phyloP scores from a whole-genome alignment of 2,329 filamentous ascomycete species.

The Diaporthe sp. region DNA sequence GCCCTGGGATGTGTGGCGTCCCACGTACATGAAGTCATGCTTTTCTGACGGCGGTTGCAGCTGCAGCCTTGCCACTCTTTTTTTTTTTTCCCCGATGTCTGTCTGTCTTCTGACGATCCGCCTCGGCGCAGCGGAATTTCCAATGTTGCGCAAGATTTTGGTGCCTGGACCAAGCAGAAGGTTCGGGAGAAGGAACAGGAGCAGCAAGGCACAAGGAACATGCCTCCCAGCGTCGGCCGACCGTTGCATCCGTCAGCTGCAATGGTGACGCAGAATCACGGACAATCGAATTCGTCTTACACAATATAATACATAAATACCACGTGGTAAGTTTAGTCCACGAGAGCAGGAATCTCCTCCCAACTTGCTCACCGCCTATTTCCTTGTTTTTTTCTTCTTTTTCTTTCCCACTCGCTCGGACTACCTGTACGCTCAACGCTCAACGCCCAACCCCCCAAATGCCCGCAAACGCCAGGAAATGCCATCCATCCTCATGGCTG shows the following conservation, averaged over 20 bases:
- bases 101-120: slow-evolving; percentile 13
- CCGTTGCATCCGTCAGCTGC: slow-evolving; percentile 25
- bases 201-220: slow-evolving; percentile 15
- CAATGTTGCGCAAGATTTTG: neutral
- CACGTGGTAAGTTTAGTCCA: slow-evolving; percentile 30
- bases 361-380: slow-evolving; percentile 24
- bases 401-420: neutral
- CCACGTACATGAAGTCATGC: slow-evolving; percentile 34
- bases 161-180: slow-evolving; percentile 14
- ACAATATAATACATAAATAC: slow-evolving; percentile 34
- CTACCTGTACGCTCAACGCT: slow-evolving; percentile 1
- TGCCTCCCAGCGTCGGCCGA: slow-evolving; percentile 22
- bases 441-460: neutral
- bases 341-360: slow-evolving; percentile 9
- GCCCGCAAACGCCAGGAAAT: slow-evolving; percentile 20
- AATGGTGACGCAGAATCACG: slow-evolving; percentile 20
- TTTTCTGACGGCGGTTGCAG: slow-evolving; percentile 21
- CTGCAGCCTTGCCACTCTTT: slow-evolving; percentile 8
- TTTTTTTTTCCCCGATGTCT: slow-evolving; percentile 5
- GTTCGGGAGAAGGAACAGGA: neutral
- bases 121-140: slow-evolving; percentile 1
- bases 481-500: neutral
- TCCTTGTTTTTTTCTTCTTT: slow-evolving; percentile 7
- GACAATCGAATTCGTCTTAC: slow-evolving; percentile 17
- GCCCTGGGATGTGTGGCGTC: slow-evolving; percentile 33